Evolutionary conservation across 371 early-diverging fungal genomes (phyloP), one percentile per base, ranked within the genome.

Genomic region (Circinella minor): DNA sequence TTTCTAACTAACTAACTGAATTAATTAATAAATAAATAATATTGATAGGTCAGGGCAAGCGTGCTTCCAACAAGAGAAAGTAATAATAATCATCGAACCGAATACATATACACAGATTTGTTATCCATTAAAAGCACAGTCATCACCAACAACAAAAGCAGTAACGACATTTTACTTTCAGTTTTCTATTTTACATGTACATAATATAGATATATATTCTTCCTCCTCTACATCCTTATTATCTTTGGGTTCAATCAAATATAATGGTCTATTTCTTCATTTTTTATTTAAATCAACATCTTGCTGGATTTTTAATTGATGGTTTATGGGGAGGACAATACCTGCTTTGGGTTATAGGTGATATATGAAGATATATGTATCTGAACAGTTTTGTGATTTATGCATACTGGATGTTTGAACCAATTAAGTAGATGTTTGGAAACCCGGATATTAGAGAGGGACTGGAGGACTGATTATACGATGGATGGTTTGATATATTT

Each of bases 51-150:
- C 86, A 89, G 71, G 89, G 89, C 67, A 85, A 86, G 70, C 85
- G 89, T 72, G 87, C 89, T 17, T 83, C 85, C 37, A 83, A 85
- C 79, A 89, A 89, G 81, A 86, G 82, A 76, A 82, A 83, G 77
- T 89, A 86, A 77, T 67, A 67, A 27, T 43, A 9, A 43, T 43
- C 43, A 43, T 38, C 27, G 15, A 54, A 15, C n/a, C 20, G 15
- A 13, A 18, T 54, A 6, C 6, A 18, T 18, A 18, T 15, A 15
- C 20, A 54, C 54, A 1, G 3, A 15, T 13, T 18, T 54, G 15
- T 54, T 54, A 54, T 18, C 20, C 27, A 18, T 27, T 27, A 57
- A 11, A 34, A 34, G 5, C 36, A 34, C 57, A 57, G 3, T 43
- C 43, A 43, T 9, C 11, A 43, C 2, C 43, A 43, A 43, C 43